Evolutionary conservation across 495 filamentous ascomycete species (phyloP).

Genomic region (Astrothelium subdiscretum): DNA sequence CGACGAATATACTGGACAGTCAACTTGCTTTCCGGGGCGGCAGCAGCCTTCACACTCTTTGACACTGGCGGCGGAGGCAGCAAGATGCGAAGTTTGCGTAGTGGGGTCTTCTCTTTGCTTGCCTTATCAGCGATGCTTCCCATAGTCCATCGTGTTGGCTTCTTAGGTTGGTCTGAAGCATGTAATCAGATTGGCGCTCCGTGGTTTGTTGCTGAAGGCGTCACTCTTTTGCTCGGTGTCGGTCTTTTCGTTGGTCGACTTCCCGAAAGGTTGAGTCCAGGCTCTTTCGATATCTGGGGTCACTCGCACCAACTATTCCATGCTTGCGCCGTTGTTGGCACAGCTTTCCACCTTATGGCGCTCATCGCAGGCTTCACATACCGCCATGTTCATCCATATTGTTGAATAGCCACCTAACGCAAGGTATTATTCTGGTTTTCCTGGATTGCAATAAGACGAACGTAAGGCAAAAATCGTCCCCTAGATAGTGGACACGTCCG

Average conservation of each 20-base stretch:
- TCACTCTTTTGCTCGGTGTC: slow-evolving; percentile 6
- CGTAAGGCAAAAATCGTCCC: not conserved
- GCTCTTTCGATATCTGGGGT: slow-evolving; percentile 3
- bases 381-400: not conserved
- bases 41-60: slow-evolving; percentile 3
- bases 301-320: not conserved
- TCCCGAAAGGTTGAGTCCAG: slow-evolving; percentile 6
- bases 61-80: slow-evolving; percentile 7
- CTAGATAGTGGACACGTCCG: not conserved
- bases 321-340: not conserved
- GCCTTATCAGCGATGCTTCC: slow-evolving; percentile 6
- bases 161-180: not conserved
- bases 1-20: slow-evolving; percentile 5
- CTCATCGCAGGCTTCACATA: not conserved
- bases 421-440: not conserved
- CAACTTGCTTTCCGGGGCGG: not conserved
- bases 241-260: slow-evolving; percentile 7
- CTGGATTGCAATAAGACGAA: not conserved
- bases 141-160: slow-evolving; percentile 1
- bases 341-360: not conserved
- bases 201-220: slow-evolving; percentile 7
- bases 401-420: not conserved
- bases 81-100: slow-evolving; percentile 4
- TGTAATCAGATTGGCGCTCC: slow-evolving; percentile 6
- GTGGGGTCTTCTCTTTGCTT: slow-evolving; percentile 6